Conservation (phyloP, 192 early-diverging fungal species). For the Dissophora ornata region DNA sequence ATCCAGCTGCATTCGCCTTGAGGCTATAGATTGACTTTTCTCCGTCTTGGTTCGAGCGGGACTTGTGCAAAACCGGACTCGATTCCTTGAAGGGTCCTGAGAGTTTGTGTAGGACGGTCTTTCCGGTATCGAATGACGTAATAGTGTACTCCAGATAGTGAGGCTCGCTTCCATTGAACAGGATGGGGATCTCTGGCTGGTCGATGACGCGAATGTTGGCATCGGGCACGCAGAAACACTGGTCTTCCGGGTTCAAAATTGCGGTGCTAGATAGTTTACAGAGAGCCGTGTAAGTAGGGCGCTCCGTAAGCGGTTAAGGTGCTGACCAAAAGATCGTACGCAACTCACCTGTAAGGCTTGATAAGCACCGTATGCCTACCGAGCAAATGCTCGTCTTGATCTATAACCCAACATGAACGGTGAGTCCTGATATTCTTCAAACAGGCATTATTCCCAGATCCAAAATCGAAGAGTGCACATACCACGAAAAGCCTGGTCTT, state of each 20-base stretch:
- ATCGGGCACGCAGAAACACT: constrained; percentile 59
- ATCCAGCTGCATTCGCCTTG: constrained; percentile 14
- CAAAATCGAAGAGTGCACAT: not conserved
- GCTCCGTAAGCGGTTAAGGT: not conserved
- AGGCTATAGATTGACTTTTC: constrained; percentile 25
- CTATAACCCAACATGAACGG: not conserved
- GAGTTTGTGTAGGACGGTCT: constrained; percentile 12
- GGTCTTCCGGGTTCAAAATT: constrained; percentile 58
- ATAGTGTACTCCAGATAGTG: constrained; percentile 37
- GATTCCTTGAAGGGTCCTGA: constrained; percentile 42
- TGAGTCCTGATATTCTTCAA: not conserved
- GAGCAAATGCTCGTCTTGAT: constrained; percentile 41
- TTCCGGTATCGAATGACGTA: constrained; percentile 43
- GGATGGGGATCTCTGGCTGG: constrained; percentile 34
- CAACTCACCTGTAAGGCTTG: constrained; percentile 39
- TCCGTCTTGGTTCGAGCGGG: constrained; percentile 16
- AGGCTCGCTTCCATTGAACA: constrained; percentile 44
- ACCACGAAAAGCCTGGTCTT: constrained; percentile 9
- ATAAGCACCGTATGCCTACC: constrained; percentile 34
- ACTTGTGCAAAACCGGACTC: constrained; percentile 15
- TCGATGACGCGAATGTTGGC: constrained; percentile 15
- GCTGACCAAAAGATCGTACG: not conserved
- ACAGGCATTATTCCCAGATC: no score
- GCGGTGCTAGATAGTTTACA: constrained; percentile 50
- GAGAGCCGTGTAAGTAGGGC: not conserved